Conservation (phyloP, 73 alveolate genomes). For the Blepharisma japonicum region DNA sequence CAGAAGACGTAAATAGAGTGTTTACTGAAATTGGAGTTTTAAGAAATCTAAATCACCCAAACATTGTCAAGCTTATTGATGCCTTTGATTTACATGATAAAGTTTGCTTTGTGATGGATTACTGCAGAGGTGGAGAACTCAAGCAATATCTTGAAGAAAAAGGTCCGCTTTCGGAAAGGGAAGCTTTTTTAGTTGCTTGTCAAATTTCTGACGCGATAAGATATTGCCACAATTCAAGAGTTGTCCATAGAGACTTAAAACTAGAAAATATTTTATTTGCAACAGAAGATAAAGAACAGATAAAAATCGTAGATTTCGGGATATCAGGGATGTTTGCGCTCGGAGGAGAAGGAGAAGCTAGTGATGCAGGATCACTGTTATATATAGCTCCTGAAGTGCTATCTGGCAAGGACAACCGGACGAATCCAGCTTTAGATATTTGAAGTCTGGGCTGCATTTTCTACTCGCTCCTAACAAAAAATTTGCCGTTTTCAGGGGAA, state of each 20-base stretch:
- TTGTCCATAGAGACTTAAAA: constrained; percentile 91
- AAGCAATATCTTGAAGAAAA: constrained; percentile 40
- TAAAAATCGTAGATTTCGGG: constrained; percentile 50
- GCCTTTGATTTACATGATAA: constrained; percentile 57
- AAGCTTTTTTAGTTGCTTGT: constrained; percentile 71
- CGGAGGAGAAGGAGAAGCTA: constrained; percentile 39
- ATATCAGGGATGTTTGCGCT: constrained; percentile 48
- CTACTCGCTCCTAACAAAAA: constrained; percentile 49
- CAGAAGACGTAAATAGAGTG: constrained; percentile 83
- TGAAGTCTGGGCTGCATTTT: constrained; percentile 63
- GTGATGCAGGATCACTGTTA: constrained; percentile 58
- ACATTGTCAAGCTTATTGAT: constrained; percentile 64
- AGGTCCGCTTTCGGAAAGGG: constrained; percentile 69
- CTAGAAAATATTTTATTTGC: constrained; percentile 77
- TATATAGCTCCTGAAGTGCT: constrained; percentile 61
- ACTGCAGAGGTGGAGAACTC: constrained; percentile 52
- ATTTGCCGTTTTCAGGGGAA: constrained; percentile 61
- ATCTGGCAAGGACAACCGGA: constrained; percentile 40
- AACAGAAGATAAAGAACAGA: not conserved
- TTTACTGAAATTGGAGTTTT: constrained; percentile 62
- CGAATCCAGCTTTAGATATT: constrained; percentile 48
- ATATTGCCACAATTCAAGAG: constrained; percentile 85
- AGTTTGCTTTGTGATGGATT: constrained; percentile 55
- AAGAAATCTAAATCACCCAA: constrained; percentile 58
- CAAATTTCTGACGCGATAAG: constrained; percentile 75